These are phyloP conservation scores for Pleurotus cornucopiae DNA, from an alignment of 768 basidiomycete genomes.

Conservation along the genomic window DNA sequence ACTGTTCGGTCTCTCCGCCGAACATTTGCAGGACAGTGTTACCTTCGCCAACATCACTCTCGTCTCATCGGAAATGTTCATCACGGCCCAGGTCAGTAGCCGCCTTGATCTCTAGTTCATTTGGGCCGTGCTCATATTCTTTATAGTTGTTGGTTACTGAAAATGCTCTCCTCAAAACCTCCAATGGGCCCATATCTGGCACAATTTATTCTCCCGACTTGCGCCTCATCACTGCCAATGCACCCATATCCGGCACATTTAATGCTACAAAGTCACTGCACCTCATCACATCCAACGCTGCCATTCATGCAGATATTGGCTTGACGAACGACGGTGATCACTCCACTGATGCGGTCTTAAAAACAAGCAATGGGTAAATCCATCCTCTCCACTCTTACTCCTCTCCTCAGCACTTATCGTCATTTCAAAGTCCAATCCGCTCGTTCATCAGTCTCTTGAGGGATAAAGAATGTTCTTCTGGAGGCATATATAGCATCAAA, in stretches of 20 bases:
- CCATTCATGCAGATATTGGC: slow-evolving; percentile 33
- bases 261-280: slow-evolving; percentile 24
- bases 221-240: slow-evolving; percentile 22
- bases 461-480: slow-evolving; percentile 9
- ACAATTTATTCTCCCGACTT: too few species aligned
- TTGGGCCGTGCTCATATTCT: not conserved
- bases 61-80: slow-evolving; percentile 26
- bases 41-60: slow-evolving; percentile 37
- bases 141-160: slow-evolving; percentile 26
- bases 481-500: slow-evolving; percentile 27
- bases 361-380: slow-evolving; percentile 38
- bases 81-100: slow-evolving; percentile 29
- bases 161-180: slow-evolving; percentile 25
- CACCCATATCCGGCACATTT: slow-evolving; percentile 42
- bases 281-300: slow-evolving; percentile 33
- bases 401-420: not conserved
- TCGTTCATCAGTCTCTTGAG: slow-evolving; percentile 12
- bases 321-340: slow-evolving; percentile 26
- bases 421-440: slow-evolving; percentile 5
- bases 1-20: slow-evolving; percentile 35
- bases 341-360: slow-evolving; percentile 20
- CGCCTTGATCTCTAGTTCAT: not conserved
- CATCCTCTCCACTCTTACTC: not conserved
- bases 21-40: slow-evolving; percentile 29
- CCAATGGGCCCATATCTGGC: slow-evolving; percentile 1